phyloP scores from a whole-genome alignment of 148 eudicot genomes.

The Rhododendron ferrugineum region DNA sequence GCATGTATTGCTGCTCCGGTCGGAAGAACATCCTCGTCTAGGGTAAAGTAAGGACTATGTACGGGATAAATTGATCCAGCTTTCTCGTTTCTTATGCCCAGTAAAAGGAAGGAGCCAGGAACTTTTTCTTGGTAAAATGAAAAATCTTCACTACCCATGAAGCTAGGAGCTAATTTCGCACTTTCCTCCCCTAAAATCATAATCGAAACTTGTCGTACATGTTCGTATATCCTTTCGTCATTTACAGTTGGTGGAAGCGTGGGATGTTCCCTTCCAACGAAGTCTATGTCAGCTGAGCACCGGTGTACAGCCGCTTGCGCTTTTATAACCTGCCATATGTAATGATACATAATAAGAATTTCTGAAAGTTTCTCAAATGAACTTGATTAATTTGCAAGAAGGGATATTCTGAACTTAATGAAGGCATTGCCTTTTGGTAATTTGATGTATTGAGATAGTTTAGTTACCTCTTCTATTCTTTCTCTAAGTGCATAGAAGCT shows the following conservation, averaged over 20 bases:
- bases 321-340: constrained; percentile 21
- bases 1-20: constrained; percentile 42
- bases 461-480: constrained; percentile 46
- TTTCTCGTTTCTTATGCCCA: constrained; percentile 37
- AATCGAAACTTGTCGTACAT: constrained; percentile 12
- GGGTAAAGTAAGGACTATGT: constrained; percentile 32
- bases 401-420: not conserved
- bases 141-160: constrained; percentile 52
- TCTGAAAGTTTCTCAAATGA: not conserved
- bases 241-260: constrained; percentile 45
- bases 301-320: constrained; percentile 38
- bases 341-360: not conserved
- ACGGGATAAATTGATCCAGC: constrained; percentile 26
- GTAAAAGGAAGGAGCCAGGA: constrained; percentile 27
- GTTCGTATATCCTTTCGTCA: constrained; percentile 30
- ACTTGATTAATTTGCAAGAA: not conserved
- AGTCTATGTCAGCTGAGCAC: constrained; percentile 36
- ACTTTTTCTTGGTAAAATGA: constrained; percentile 35
- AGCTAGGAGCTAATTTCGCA: constrained; percentile 13
- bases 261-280: constrained; percentile 29
- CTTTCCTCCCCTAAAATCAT: constrained; percentile 33
- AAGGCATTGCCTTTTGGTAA: not conserved
- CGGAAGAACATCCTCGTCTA: constrained; percentile 43
- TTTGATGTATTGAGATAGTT: not conserved
- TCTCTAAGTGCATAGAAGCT: constrained; percentile 28